These are phyloP conservation scores for Gleditsia sinensis DNA, from an alignment of 306 rosid genomes.

Conservation along the genomic window DNA sequence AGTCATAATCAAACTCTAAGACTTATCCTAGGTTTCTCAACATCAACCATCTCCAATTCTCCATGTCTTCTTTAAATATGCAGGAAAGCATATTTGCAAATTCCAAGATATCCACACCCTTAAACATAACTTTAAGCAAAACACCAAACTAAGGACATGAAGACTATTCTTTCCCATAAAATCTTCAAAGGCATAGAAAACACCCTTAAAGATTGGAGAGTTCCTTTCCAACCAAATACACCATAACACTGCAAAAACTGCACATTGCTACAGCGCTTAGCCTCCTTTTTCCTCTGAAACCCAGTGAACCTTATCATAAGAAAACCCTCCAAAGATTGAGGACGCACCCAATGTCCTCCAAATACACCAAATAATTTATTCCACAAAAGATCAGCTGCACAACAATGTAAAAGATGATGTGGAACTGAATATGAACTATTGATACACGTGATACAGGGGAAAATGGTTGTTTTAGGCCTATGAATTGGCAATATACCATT, in stretches of 20 bases:
- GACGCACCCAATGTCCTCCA: too few relatives aligned
- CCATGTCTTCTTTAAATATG: too few relatives aligned
- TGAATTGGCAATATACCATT: too few relatives aligned
- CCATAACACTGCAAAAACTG: background rate
- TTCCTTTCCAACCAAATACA: too few relatives aligned
- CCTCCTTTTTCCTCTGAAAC: background rate
- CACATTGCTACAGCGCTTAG: background rate
- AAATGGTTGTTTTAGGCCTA: too few relatives aligned
- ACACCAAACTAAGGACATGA: background rate
- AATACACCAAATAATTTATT: too few relatives aligned
- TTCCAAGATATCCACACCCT: background rate
- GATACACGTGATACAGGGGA: background rate
- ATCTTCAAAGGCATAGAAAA: background rate
- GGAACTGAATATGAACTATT: too few relatives aligned
- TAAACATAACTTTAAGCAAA: background rate
- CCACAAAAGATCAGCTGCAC: too few relatives aligned
- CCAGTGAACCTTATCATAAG: background rate
- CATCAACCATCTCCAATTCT: too few relatives aligned
- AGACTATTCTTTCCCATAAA: background rate
- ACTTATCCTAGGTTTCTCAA: too few relatives aligned
- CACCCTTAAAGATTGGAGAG: background rate
- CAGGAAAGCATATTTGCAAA: background rate
- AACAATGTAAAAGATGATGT: too few relatives aligned
- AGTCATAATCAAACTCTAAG: too few relatives aligned
- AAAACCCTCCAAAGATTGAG: background rate